These are phyloP conservation scores for Pyrenophora teres DNA, from an alignment of 2,329 filamentous ascomycete genomes.

Conservation along the genomic window DNA sequence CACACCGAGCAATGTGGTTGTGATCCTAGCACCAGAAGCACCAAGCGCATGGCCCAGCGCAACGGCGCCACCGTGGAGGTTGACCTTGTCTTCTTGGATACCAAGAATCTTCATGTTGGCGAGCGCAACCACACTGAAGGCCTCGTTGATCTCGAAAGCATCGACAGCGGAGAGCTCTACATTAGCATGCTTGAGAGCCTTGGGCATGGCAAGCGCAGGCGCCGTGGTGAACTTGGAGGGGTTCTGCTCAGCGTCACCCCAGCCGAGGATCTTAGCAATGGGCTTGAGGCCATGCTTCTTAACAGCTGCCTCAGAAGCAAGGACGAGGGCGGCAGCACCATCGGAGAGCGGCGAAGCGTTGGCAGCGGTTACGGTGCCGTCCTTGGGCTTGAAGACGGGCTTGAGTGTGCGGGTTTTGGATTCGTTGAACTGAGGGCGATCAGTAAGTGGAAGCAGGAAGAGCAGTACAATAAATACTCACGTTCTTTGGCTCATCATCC, in stretches of 20 bases:
- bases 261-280: constrained; percentile 94
- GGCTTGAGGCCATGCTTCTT: constrained; percentile 91
- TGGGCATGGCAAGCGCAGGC: constrained; percentile 91
- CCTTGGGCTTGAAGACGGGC: constrained; percentile 78
- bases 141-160: constrained; percentile 99
- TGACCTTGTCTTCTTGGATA: constrained; percentile 83
- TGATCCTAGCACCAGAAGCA: constrained; percentile 89
- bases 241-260: constrained; percentile 90
- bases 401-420: constrained; percentile 60
- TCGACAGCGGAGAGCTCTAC: constrained; percentile 78
- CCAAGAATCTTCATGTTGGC: constrained; percentile 93
- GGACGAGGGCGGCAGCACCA: constrained; percentile 87
- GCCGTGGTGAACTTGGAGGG: constrained; percentile 96
- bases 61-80: constrained; percentile 92
- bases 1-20: constrained; percentile 87
- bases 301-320: constrained; percentile 91
- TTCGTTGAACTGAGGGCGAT: constrained; percentile 55
- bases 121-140: constrained; percentile 93
- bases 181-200: constrained; percentile 93
- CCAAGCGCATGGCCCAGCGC: constrained; percentile 95
- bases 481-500: constrained; percentile 96
- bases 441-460: constrained; percentile 14
- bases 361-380: constrained; percentile 90
- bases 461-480: constrained; percentile 44
- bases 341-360: constrained; percentile 97